Conservation (phyloP, 1,284 basidiomycete species). For the Ceratorhiza oryzae-sativae region DNA sequence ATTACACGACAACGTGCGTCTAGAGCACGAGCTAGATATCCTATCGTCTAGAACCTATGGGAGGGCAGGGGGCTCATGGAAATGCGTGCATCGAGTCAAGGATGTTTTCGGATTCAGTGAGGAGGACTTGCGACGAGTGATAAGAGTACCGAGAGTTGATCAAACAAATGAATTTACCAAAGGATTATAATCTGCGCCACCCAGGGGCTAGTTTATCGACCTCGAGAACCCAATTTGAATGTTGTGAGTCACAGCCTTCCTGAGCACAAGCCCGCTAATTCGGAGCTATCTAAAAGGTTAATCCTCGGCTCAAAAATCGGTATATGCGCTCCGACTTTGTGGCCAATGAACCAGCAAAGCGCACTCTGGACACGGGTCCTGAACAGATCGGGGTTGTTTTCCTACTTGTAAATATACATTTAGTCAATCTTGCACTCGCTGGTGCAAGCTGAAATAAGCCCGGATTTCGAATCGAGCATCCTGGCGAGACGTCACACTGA, state of each 20-base stretch:
- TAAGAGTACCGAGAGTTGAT: background rate
- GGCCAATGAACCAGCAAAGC: background rate
- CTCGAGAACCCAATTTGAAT: slow-evolving; percentile 17
- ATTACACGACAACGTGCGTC: no score
- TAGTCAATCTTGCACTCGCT: slow-evolving; percentile 29
- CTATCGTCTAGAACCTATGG: no score
- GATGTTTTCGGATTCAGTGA: background rate
- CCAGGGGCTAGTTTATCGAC: background rate
- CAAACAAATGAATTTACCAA: background rate
- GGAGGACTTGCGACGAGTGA: slow-evolving; percentile 25
- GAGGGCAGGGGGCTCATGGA: no score
- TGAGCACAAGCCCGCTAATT: slow-evolving; percentile 9
- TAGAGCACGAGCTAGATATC: no score
- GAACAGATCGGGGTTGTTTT: slow-evolving; percentile 6
- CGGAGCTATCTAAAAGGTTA: slow-evolving; percentile 3
- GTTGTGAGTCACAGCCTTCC: background rate
- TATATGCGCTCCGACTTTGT: slow-evolving; percentile 1
- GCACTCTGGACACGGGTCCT: slow-evolving; percentile 4
- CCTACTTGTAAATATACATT: slow-evolving; percentile 30
- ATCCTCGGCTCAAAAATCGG: background rate
- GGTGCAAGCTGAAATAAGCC: slow-evolving; percentile 18
- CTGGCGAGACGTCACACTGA: no score
- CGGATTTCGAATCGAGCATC: background rate
- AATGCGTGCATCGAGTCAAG: no score
- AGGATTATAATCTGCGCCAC: slow-evolving; percentile 7